Evolutionary conservation across 73 alveolate species (phyloP).

Genomic region (Paraurostyla sp.): DNA sequence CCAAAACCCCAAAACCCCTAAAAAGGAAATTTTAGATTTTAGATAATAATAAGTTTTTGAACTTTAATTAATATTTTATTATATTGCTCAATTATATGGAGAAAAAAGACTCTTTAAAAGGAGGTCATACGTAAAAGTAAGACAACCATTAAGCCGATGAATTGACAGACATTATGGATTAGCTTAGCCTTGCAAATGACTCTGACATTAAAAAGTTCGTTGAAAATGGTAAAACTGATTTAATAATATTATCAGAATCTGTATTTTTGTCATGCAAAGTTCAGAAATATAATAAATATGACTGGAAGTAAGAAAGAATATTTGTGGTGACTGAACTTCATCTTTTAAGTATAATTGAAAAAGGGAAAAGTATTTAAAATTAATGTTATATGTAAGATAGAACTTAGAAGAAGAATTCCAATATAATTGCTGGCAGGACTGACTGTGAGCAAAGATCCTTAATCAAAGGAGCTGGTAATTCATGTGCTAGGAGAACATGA

Average conservation of each 20-base stretch:
- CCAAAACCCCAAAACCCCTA: no score
- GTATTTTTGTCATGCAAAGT: constrained; percentile 46
- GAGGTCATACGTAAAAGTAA: no score
- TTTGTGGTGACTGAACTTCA: constrained; percentile 40
- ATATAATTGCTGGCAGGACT: constrained; percentile 8
- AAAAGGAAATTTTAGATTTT: no score
- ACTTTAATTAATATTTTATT: no score
- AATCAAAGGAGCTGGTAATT: constrained; percentile 34
- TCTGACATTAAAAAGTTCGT: neutral
- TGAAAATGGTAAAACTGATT: constrained; percentile 15
- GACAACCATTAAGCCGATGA: no score
- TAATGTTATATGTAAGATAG: neutral
- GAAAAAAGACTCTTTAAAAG: no score
- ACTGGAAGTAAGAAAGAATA: constrained; percentile 54
- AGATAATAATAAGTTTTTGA: no score
- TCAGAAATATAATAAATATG: constrained; percentile 42
- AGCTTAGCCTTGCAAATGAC: neutral
- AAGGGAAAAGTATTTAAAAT: neutral
- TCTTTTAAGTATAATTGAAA: neutral
- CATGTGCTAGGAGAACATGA: constrained; percentile 11
- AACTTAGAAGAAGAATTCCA: constrained; percentile 11
- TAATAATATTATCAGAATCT: neutral
- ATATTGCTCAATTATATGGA: no score
- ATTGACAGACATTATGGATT: constrained; percentile 2
- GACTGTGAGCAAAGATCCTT: constrained; percentile 49